Base-by-base conservation (phyloP, 345 rosid species). In the Raphanus raphanistrum region DNA sequence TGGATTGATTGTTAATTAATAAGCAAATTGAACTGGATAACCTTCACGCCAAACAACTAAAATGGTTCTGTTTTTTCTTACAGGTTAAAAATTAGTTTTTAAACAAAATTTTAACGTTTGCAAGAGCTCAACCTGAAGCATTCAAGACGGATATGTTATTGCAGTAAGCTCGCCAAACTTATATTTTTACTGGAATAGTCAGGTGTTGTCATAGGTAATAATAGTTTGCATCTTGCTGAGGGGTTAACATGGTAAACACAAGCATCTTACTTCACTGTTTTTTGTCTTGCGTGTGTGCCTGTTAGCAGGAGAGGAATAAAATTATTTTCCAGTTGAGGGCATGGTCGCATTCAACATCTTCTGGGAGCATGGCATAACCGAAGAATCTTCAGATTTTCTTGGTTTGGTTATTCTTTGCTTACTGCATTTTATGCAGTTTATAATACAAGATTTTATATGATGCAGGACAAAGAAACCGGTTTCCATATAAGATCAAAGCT, bases 401-500 rank as follows among this genome's bases (percentile, higher is more conserved):
- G 48, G 48, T 41, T 41, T 41, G 48, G 48, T 41, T 41, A 11
- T 13, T 10, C 48, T 38, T 9, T 38, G 43, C 9, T 38, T 38
- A 38, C 43, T 38, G 43, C 48, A 64, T 17, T 41, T 25, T n/a
- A 15, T 66, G 41, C 68, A 63, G 62, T 29, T 43, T 79, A 2
- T 26, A 59, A 45, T 16, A 28, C 11, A 31, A 16, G 27, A 5
- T 38, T 28, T 0, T 54, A 2, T 12, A 43, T 70, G 61, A 57
- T 79, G 71, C 86, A 88, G 97, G 92, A 76, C 92, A 92, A 81
- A 90, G 96, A 81, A 92, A 82, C 82, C 77, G 72, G 41, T 84
- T 92, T 72, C 91, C 92, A 6, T 89, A 92, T 45, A 84, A 82
- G 85, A 81, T 86, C 29, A 92, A 92, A 85, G 91, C 94, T 4